Conservation (phyloP, 2,329 filamentous ascomycete species). For the Stylonectria norvegica region DNA sequence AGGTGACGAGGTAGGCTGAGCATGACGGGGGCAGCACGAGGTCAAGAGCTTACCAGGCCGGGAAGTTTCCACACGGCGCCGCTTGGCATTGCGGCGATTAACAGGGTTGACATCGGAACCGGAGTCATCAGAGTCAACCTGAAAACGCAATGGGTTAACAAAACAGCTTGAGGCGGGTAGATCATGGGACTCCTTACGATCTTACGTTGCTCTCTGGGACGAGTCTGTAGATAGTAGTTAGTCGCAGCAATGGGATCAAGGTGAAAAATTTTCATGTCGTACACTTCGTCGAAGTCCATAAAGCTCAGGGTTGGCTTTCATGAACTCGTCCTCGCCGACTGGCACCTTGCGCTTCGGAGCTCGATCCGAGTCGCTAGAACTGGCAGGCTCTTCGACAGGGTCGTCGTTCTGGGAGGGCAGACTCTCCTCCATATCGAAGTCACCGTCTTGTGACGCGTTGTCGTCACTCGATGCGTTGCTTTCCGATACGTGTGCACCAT, state of each 20-base stretch:
- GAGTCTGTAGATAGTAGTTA: constrained; percentile 41
- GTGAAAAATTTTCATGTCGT: constrained; percentile 40
- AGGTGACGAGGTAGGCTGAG: not conserved
- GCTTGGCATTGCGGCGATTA: constrained; percentile 60
- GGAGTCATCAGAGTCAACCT: constrained; percentile 59
- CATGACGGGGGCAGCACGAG: constrained; percentile 9
- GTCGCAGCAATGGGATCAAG: constrained; percentile 29
- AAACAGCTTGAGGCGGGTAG: constrained; percentile 1
- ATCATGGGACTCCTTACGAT: constrained; percentile 43
- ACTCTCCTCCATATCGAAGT: constrained; percentile 72
- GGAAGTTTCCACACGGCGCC: constrained; percentile 65
- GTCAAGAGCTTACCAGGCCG: constrained; percentile 51
- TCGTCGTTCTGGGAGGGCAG: constrained; percentile 44
- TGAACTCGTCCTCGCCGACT: constrained; percentile 74
- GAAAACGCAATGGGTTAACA: constrained; percentile 11
- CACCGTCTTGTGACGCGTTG: constrained; percentile 63
- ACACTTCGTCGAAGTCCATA: constrained; percentile 94
- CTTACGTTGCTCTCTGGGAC: constrained; percentile 56
- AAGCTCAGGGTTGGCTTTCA: constrained; percentile 86
- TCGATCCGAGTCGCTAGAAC: constrained; percentile 67
- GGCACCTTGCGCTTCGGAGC: constrained; percentile 69
- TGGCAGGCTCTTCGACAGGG: constrained; percentile 55
- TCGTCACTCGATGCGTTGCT: constrained; percentile 48
- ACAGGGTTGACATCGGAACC: constrained; percentile 66
- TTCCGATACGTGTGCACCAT: constrained; percentile 42